Evolutionary conservation across 2,329 filamentous ascomycete genomes (phyloP), one percentile per base, ranked within the genome.

Genomic region (Podosphaera fusca): DNA sequence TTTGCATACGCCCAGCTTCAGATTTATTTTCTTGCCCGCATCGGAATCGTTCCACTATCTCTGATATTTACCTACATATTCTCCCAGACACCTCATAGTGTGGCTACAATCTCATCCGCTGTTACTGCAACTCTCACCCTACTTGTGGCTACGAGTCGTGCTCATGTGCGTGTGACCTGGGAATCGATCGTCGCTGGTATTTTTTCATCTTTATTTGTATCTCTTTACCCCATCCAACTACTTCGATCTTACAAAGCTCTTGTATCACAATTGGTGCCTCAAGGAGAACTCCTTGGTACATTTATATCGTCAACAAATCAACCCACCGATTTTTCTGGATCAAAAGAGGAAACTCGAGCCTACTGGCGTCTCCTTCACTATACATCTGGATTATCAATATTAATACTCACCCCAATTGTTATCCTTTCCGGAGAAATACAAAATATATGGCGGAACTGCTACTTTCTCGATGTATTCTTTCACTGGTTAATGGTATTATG

Each of bases 401-500:
- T 73, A 35, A 64, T 76, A 1, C 69, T 76, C 46, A 68, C 72
- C 0, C 75, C 75, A 0, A 69, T 76, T 49, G 69, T 75, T 29
- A 63, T 76, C 33, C 59, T 77, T 21, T 74, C 72, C 1, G 75
- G 75, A 36, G 75, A 77, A 56, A 61, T 75, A 1, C 63, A 65
- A 4, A 69, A 73, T 57, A 75, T 78, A 38, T 68, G 68, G 56
- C 70, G 72, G 21, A 76, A 77, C 59, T 75, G 75, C 57, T 75
- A 76, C 56, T 73, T 76, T 64, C 69, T 77, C 9, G 75, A 77
- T 58, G 72, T 76, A 0, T 73, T 74, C 2, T 78, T 74, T 64
- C 76, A 76, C 66, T 77, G 75, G 75, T 66, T 77, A 47, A 73
- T 77, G 69, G 71, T 73, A 45, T 61, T 72, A 3, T 73, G 73